Base-by-base conservation (phyloP, 2,329 filamentous ascomycete genomes). In the Colletotrichum melonis region DNA sequence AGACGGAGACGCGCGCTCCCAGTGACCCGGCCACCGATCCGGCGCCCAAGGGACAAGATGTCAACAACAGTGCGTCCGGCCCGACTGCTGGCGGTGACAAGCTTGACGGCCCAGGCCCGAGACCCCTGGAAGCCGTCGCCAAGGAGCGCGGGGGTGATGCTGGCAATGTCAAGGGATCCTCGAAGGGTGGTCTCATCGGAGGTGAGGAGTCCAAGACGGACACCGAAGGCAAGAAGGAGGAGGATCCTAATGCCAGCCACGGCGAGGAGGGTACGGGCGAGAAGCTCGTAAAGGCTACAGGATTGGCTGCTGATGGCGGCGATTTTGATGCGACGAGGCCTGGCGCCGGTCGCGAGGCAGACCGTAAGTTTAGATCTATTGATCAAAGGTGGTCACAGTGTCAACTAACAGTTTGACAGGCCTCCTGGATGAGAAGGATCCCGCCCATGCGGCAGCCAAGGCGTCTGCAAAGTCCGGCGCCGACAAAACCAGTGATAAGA, bases 281-380 rank as follows among this genome's bases (percentile, higher is more conserved):
- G 79, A 78, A 88, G 77, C 88, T 88, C 72, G 85, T 92, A 75
- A 89, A 87, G 81, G 87, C 86, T 26, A 87, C 85, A 1, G 92
- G 92, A 0, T 79, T 93, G 32, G 82, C 84, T 42, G 90, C 91
- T 19, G 91, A 94, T 52, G 92, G 92, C 0, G 92, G 92, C 6
- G 86, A 93, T 76, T 93, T 93, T 78, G 92, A 93, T 77, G 91
- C 89, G 4, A 83, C 87, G 8, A 88, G 88, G 72, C 88, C 91
- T 0, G 92, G 92, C 12, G 92, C 92, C 12, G 91, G 91, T 3
- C 83, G 81, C 46, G 92, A 94, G 80, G 92, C 92, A 74, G 91
- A 92, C 76, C 88, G 92, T 92, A 81, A 82, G 87, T 54, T 1
- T 56, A 22, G 59, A 16, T 35, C 22, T n/a, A 16, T 26, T 16